Evolutionary conservation across 23 red algal species (phyloP).

Genomic region (Pyropia haitanensis): DNA sequence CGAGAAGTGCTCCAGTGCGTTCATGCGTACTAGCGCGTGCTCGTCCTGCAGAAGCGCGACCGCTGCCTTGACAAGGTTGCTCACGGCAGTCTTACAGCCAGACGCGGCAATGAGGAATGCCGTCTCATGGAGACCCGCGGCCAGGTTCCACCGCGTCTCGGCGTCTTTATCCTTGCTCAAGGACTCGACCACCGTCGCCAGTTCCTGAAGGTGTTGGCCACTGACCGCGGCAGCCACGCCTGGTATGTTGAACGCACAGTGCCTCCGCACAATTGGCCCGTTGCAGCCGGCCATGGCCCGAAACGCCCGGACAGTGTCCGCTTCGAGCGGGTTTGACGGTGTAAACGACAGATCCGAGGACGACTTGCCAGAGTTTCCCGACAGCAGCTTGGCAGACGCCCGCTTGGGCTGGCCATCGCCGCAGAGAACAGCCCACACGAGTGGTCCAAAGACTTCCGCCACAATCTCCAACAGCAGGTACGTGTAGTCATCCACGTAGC

Average conservation of each 20-base stretch:
- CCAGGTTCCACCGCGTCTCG: conserved; percentile 39
- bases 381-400: no score
- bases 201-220: neutral
- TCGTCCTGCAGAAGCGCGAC: conserved; percentile 19
- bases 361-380: no score
- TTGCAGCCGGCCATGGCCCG: conserved; percentile 19
- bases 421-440: conserved; percentile 4
- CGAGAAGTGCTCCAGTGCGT: conserved; percentile 32
- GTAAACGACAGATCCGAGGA: no score
- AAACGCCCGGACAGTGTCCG: conserved; percentile 3
- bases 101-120: neutral
- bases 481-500: conserved; percentile 2
- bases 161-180: conserved; percentile 16
- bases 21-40: conserved; percentile 33
- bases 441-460: conserved; percentile 3
- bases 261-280: conserved; percentile 40
- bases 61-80: conserved; percentile 9
- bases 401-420: no score
- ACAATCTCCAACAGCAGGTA: conserved; percentile 15
- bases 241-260: conserved; percentile 53
- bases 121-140: conserved; percentile 29
- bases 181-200: conserved; percentile 10
- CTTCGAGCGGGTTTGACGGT: neutral
- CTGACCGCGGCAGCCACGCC: conserved; percentile 1
- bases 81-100: neutral